A percentile compares a stretch with the other conserved stretches of the same genome.
Conservation (phyloP, 257 asterid species). For the Plantago elongata region DNA sequence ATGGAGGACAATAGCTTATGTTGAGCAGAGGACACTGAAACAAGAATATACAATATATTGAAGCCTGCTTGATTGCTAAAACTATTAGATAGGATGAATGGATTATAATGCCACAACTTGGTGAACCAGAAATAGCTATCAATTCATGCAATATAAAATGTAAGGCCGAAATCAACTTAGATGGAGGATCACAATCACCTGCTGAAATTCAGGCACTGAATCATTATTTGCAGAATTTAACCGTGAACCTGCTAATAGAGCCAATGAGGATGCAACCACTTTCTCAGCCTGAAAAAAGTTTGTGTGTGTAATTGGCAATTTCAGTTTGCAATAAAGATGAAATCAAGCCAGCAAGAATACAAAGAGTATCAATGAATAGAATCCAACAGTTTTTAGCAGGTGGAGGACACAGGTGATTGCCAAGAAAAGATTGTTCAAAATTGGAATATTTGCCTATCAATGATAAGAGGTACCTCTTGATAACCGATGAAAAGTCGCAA, state of each 20-base stretch:
- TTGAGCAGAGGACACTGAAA: constrained; percentile 73
- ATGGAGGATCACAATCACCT: constrained; percentile 39
- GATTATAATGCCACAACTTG: constrained; percentile 7
- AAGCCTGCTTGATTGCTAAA: constrained; percentile 1
- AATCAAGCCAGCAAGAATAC: constrained; percentile 6
- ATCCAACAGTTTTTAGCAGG: constrained; percentile 18
- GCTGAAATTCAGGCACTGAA: constrained; percentile 51
- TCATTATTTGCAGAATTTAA: constrained; percentile 24
- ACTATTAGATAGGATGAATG: constrained; percentile 12
- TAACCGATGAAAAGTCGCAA: constrained; percentile 65
- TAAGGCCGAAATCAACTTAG: constrained; percentile 7
- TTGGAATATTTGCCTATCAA: constrained; percentile 10
- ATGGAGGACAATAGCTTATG: constrained; percentile 68
- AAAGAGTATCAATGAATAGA: constrained; percentile 12
- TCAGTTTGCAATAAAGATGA: constrained; percentile 15
- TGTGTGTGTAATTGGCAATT: constrained; percentile 20
- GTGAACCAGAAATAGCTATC: neutral
- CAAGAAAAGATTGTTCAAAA: constrained; percentile 10
- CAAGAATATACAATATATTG: constrained; percentile 24
- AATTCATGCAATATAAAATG: neutral
- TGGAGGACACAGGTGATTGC: constrained; percentile 12
- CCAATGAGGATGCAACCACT: constrained; percentile 70
- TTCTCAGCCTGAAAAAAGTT: constrained; percentile 60
- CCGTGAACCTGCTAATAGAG: constrained; percentile 45
- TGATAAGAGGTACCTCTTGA: constrained; percentile 39